These are phyloP conservation scores for Ceriops tagal DNA, from an alignment of 345 rosid genomes.

Conservation along the genomic window DNA sequence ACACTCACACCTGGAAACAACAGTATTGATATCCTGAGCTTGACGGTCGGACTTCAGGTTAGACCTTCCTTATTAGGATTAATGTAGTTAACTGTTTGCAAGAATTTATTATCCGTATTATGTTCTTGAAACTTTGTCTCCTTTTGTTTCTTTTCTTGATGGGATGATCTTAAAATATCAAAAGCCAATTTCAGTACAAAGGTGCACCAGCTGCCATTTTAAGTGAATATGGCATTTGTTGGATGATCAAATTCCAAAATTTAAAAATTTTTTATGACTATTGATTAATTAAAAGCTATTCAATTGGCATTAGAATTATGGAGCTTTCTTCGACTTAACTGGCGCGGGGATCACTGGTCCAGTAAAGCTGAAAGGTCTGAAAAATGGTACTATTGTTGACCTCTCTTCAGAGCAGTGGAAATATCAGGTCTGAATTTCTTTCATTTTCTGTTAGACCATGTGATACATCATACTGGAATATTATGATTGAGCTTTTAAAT, in stretches of 20 bases:
- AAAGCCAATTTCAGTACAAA: too few species aligned
- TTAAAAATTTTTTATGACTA: background rate
- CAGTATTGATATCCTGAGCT: conserved; percentile 73
- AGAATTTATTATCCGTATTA: background rate
- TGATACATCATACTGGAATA: background rate
- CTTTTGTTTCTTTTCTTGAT: too few species aligned
- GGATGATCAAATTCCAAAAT: conserved; percentile 9
- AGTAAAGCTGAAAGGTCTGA: conserved; percentile 57
- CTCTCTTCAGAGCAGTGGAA: conserved; percentile 76
- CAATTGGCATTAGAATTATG: conserved; percentile 62
- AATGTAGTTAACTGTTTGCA: conserved; percentile 4
- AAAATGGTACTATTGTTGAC: conserved; percentile 50
- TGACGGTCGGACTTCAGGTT: conserved; percentile 97
- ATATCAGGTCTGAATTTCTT: conserved; percentile 59
- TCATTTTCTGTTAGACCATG: background rate
- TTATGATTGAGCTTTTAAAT: background rate
- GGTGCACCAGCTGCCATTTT: background rate
- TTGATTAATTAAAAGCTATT: conserved; percentile 8
- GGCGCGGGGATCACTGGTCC: conserved; percentile 97
- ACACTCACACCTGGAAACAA: conserved; percentile 63
- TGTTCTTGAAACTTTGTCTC: background rate
- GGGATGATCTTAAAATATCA: too few species aligned
- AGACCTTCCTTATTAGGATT: conserved; percentile 13
- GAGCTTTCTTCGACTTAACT: conserved; percentile 66
- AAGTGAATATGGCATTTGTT: conserved; percentile 7